A percentile compares a stretch with the other conserved stretches of the same genome.
Conservation (phyloP, 2,329 filamentous ascomycete genomes). For the Graphium sp. region DNA sequence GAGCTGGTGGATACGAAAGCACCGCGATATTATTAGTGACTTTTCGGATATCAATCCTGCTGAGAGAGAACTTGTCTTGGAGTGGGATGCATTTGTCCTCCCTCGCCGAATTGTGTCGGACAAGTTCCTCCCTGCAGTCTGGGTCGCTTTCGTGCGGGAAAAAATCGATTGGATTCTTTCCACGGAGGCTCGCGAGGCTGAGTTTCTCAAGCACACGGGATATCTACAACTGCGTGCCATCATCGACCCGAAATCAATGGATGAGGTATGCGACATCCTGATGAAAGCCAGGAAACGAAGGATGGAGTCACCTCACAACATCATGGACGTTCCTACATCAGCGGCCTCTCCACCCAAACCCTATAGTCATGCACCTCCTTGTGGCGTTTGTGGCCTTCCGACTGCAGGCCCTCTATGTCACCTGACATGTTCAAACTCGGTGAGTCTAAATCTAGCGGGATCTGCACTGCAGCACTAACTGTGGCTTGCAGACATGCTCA, state of each 20-base stretch:
- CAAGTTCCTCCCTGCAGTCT: slow-evolving; percentile 31
- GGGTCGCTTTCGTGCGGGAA: slow-evolving; percentile 31
- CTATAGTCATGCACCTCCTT: not conserved
- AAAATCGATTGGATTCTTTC: slow-evolving; percentile 35
- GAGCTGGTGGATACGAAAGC: slow-evolving; percentile 40
- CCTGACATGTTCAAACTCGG: slow-evolving; percentile 2
- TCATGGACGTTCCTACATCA: slow-evolving; percentile 1
- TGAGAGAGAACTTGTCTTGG: slow-evolving; percentile 40
- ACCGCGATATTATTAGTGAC: slow-evolving; percentile 37
- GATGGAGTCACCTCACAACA: slow-evolving; percentile 3
- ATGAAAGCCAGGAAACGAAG: slow-evolving; percentile 20
- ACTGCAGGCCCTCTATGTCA: slow-evolving; percentile 1
- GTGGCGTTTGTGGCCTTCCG: slow-evolving; percentile 1
- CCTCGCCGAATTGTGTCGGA: slow-evolving; percentile 31
- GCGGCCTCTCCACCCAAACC: not conserved
- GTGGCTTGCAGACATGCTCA: slow-evolving; percentile 1
- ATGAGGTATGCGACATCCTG: slow-evolving; percentile 23
- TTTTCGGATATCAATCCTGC: slow-evolving; percentile 34
- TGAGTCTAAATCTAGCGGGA: not conserved
- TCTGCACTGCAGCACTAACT: not conserved
- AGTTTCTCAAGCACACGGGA: slow-evolving; percentile 36
- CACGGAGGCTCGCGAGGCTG: slow-evolving; percentile 26
- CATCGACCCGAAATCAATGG: slow-evolving; percentile 24
- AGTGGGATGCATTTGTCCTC: slow-evolving; percentile 40
- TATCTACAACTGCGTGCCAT: slow-evolving; percentile 31